These are phyloP conservation scores for Boletales sp. DNA, from an alignment of 768 basidiomycete species.

Conservation along the genomic window DNA sequence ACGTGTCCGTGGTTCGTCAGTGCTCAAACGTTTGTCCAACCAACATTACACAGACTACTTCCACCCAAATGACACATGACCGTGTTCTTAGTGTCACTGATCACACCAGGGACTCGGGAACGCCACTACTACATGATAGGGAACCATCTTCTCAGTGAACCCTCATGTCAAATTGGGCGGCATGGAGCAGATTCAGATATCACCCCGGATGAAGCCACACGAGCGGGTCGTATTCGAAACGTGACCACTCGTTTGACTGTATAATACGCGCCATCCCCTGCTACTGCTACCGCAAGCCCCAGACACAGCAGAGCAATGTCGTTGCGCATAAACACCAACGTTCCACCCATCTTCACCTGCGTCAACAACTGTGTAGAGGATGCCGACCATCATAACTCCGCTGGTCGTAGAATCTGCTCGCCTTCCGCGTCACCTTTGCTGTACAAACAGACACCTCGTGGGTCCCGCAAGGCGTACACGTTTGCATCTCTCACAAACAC, in stretches of 20 bases:
- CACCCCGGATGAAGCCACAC: constrained; percentile 4
- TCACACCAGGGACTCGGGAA: constrained; percentile 14
- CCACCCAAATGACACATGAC: constrained; percentile 5
- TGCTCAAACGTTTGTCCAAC: constrained; percentile 5
- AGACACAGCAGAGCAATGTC: constrained; percentile 22
- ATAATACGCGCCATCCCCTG: constrained; percentile 18
- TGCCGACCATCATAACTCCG: constrained; percentile 10
- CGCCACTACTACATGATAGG: constrained; percentile 14
- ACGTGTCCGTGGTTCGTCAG: constrained; percentile 11
- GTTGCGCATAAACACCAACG: constrained; percentile 28
- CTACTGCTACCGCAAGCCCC: constrained; percentile 2
- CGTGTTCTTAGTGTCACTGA: constrained; percentile 10
- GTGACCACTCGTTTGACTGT: constrained; percentile 18
- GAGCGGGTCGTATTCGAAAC: constrained; percentile 23
- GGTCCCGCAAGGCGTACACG: constrained; percentile 31
- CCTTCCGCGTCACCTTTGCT: constrained; percentile 20
- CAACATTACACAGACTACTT: background rate
- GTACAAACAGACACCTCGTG: constrained; percentile 25
- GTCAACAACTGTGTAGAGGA: constrained; percentile 17
- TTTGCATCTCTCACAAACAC: constrained; percentile 31
- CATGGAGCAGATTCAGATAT: constrained; percentile 6
- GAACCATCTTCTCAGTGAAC: constrained; percentile 6
- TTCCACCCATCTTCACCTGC: constrained; percentile 20
- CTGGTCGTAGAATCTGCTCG: constrained; percentile 11
- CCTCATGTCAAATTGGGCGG: constrained; percentile 13